Base-by-base conservation (phyloP, 2,329 filamentous ascomycete species). In the Zalaria obscura region DNA sequence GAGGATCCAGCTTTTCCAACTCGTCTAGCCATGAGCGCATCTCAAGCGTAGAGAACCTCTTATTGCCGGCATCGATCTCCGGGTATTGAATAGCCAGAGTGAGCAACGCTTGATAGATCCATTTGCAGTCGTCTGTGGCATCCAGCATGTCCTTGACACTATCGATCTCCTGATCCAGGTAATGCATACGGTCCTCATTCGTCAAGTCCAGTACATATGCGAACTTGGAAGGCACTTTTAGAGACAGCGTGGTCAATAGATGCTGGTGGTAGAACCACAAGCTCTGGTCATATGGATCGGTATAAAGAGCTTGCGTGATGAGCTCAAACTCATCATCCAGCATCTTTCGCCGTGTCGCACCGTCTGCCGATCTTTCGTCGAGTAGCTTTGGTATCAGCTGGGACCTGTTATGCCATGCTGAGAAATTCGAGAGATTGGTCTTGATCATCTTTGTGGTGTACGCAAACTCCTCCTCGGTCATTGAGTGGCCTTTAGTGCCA, bases 261-360 rank as follows among this genome's bases (percentile, higher is more conserved):
- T 81, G 93, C 52, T 91, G 83, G 59, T 96, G 87, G 56, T 98
- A 96, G 61, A 93, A 94, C 88, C 91, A 98, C 4, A 95, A 70
- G 11, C 87, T 94, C 57, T 96, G 89, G 56, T 96, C 89, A 51
- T 93, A 87, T 0, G 89, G 87, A 44, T 93, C 88, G 32, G 85
- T 84, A 45, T 87, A 91, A 38, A 96, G 69, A 0, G 83, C 88
- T 43, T 80, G 74, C 42, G 81, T 78, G 26, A 94, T 79, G 35
- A 84, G 66, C 26, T 74, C 69, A 39, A 96, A 69, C 63, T 98
- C 91, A 49, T 78, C 65, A 40, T 89, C 78, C 5, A 96, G 66
- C 53, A 94, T 81, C 33, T 66, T 64, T 52, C 69, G 73, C 41
- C 91, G 72, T 38, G 76, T 73, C 18, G 60, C 63, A 38, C 76